These are phyloP conservation scores for Ceratocystis ficicola DNA, from an alignment of 2,329 filamentous ascomycete genomes.

Conservation along the genomic window DNA sequence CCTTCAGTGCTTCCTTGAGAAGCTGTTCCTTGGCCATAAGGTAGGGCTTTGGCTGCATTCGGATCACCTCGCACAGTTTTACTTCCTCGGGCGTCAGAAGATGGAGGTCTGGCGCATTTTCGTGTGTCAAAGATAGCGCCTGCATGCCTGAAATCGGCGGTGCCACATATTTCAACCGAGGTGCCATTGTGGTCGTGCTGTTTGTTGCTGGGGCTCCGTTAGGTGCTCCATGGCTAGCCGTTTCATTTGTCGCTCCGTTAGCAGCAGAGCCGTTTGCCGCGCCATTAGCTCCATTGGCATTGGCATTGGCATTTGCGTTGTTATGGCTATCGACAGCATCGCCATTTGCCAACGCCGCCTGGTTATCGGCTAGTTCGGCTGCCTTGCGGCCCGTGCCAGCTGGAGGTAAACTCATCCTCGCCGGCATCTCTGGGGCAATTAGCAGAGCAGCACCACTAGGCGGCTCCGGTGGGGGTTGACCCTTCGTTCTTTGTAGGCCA, in stretches of 20 bases:
- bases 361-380: slow-evolving; percentile 26
- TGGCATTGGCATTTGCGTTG: slow-evolving; percentile 31
- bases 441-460: slow-evolving; percentile 63
- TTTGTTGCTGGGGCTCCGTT: slow-evolving; percentile 28
- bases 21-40: slow-evolving; percentile 86
- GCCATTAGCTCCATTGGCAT: slow-evolving; percentile 44
- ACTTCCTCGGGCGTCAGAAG: slow-evolving; percentile 73
- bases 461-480: slow-evolving; percentile 53
- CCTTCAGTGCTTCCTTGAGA: slow-evolving; percentile 80
- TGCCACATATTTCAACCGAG: slow-evolving; percentile 40
- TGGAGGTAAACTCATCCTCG: slow-evolving; percentile 37
- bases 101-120: slow-evolving; percentile 71
- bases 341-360: slow-evolving; percentile 31
- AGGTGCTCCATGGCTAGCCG: slow-evolving; percentile 26
- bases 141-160: slow-evolving; percentile 49
- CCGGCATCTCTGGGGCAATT: slow-evolving; percentile 64
- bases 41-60: slow-evolving; percentile 88
- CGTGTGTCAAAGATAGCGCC: slow-evolving; percentile 56
- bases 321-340: slow-evolving; percentile 28
- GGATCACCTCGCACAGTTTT: slow-evolving; percentile 72
- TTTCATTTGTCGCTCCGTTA: slow-evolving; percentile 41
- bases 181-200: slow-evolving; percentile 29
- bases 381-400: slow-evolving; percentile 25
- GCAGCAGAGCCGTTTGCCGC: slow-evolving; percentile 37
- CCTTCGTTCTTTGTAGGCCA: slow-evolving; percentile 56